Evolutionary conservation across 768 basidiomycete species (phyloP).

Genomic region (Nidula microcarpa): DNA sequence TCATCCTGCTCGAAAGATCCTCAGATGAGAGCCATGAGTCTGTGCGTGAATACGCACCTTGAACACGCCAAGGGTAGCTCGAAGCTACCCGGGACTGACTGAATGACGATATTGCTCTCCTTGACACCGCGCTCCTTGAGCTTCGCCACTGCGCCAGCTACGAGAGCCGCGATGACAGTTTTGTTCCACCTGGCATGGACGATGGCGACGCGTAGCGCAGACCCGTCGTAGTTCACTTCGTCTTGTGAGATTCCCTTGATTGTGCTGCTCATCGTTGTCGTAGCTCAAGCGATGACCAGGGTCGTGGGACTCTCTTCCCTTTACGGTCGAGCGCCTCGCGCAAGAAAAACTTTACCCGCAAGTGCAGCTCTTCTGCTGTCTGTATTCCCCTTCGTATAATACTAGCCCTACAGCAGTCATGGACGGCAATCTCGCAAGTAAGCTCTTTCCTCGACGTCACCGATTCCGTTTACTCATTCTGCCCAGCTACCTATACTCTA

Average conservation of each 20-base stretch:
- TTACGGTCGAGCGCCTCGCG: slow-evolving; percentile 6
- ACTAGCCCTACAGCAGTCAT: slow-evolving; percentile 17
- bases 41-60: slow-evolving; percentile 47
- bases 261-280: slow-evolving; percentile 41
- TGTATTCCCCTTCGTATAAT: neutral
- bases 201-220: slow-evolving; percentile 80
- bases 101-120: slow-evolving; percentile 83
- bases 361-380: neutral
- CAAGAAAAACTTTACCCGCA: neutral
- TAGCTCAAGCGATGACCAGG: slow-evolving; percentile 8
- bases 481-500: slow-evolving; percentile 68
- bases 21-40: too few species aligned
- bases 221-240: slow-evolving; percentile 69
- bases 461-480: slow-evolving; percentile 4
- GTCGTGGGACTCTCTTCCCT: slow-evolving; percentile 28
- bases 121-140: slow-evolving; percentile 85
- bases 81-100: slow-evolving; percentile 92
- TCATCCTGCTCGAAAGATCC: slow-evolving; percentile 52
- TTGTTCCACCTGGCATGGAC: slow-evolving; percentile 98
- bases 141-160: slow-evolving; percentile 75
- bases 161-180: slow-evolving; percentile 77
- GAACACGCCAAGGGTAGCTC: slow-evolving; percentile 89
- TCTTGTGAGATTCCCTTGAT: slow-evolving; percentile 79
- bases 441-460: slow-evolving; percentile 10
- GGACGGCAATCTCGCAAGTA: slow-evolving; percentile 56